Evolutionary conservation across 371 early-diverging fungal genomes (phyloP).

Genomic region (Nematocida sp.): DNA sequence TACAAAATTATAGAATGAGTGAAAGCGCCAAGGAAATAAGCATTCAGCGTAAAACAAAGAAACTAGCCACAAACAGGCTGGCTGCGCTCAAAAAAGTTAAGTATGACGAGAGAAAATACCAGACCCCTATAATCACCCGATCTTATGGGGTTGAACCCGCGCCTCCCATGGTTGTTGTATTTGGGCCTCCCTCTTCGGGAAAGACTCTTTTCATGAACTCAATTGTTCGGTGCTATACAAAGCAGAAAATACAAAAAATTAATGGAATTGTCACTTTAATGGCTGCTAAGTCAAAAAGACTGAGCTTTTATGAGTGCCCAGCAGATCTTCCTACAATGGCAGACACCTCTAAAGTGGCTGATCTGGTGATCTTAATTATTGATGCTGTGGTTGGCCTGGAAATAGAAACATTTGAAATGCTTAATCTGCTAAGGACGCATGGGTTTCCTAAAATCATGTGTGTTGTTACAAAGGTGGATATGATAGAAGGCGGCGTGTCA

Average conservation of each 20-base stretch:
- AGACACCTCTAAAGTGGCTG: constrained; percentile 91
- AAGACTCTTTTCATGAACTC: constrained; percentile 62
- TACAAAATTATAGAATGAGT: constrained; percentile 15
- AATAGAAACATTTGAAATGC: constrained; percentile 98
- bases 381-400: constrained; percentile 88
- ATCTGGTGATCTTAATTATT: constrained; percentile 86
- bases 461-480: constrained; percentile 59
- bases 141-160: constrained; percentile 58
- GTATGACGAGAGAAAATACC: constrained; percentile 57
- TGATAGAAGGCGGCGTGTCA: constrained; percentile 36
- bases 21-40: constrained; percentile 15
- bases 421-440: constrained; percentile 89
- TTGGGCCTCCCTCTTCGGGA: constrained; percentile 63
- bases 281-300: constrained; percentile 52
- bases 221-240: constrained; percentile 61
- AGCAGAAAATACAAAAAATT: constrained; percentile 55
- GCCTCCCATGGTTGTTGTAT: constrained; percentile 63
- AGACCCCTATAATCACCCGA: constrained; percentile 32
- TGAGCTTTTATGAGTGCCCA: constrained; percentile 63
- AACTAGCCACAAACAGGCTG: constrained; percentile 27
- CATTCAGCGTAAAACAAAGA: constrained; percentile 12
- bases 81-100: constrained; percentile 23
- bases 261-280: constrained; percentile 63
- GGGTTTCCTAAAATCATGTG: constrained; percentile 83
- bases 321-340: constrained; percentile 87